Conservation (phyloP, 768 basidiomycete genomes). For the Tricholoma furcatifolium region DNA sequence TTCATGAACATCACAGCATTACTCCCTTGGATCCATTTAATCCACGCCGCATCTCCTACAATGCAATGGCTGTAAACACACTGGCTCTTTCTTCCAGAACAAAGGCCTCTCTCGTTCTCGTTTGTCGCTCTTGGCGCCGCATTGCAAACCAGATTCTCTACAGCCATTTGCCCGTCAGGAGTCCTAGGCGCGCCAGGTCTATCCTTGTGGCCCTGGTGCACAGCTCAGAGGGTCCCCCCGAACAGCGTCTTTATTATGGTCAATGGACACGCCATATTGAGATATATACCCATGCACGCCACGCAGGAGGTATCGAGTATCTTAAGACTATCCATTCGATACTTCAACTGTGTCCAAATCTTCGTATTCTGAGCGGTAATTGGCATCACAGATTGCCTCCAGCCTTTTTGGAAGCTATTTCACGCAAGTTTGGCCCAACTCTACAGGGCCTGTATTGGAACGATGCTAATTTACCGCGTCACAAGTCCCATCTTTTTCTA, state of each 20-base stretch:
- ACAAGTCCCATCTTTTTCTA: conserved; percentile 13
- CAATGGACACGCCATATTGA: conserved; percentile 50
- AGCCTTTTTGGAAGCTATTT: conserved; percentile 42
- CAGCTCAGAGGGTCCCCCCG: conserved; percentile 5
- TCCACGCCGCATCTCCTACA: conserved; percentile 36
- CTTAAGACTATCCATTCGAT: conserved; percentile 43
- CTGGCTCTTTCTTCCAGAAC: conserved; percentile 45
- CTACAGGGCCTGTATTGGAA: conserved; percentile 48
- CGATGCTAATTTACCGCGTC: conserved; percentile 21
- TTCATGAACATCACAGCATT: conserved; percentile 41
- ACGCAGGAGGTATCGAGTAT: conserved; percentile 33
- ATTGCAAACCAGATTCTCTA: conserved; percentile 44
- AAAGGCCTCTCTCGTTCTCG: conserved; percentile 47
- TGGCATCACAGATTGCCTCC: conserved; percentile 43
- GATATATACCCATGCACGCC: conserved; percentile 44
- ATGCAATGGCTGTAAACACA: conserved; percentile 47
- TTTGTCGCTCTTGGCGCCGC: conserved; percentile 46
- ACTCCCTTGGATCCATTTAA: conserved; percentile 47
- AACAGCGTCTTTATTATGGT: conserved; percentile 28
- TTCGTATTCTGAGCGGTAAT: conserved; percentile 44
- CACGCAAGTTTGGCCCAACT: conserved; percentile 34
- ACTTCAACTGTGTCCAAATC: conserved; percentile 42
- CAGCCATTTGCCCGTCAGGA: conserved; percentile 43
- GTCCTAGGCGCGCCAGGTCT: conserved; percentile 38
- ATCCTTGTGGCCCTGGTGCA: conserved; percentile 36